A percentile compares a stretch with the other conserved stretches of the same genome.
These are phyloP conservation scores for Halophytophthora batemanensis DNA, from an alignment of 352 stramenopile species.

Conservation along the genomic window DNA sequence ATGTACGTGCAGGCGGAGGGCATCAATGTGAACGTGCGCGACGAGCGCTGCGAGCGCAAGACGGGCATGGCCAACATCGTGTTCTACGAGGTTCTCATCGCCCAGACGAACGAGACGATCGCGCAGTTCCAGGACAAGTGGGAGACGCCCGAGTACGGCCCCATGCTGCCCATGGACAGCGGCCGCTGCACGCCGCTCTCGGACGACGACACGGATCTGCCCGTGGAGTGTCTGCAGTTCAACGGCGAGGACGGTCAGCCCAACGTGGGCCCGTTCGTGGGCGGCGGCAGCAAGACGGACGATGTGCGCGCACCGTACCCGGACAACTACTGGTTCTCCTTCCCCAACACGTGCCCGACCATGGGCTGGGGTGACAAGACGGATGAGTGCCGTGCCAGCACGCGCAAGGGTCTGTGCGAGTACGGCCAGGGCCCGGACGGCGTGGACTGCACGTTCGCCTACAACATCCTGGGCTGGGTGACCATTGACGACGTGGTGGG, in stretches of 20 bases:
- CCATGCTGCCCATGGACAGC: conserved; percentile 35
- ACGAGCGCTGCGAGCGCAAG: conserved; percentile 48
- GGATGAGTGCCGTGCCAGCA: conserved; percentile 40
- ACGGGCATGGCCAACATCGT: conserved; percentile 34
- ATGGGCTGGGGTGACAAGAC: conserved; percentile 56
- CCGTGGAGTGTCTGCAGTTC: conserved; percentile 40
- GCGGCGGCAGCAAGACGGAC: conserved; percentile 45
- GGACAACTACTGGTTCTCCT: conserved; percentile 69
- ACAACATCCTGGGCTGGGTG: conserved; percentile 77
- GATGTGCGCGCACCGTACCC: conserved; percentile 51
- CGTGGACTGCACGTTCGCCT: conserved; percentile 72
- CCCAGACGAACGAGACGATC: conserved; percentile 25
- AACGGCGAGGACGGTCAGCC: conserved; percentile 36
- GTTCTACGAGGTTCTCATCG: conserved; percentile 37
- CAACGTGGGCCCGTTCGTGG: conserved; percentile 52
- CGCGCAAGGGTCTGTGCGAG: conserved; percentile 59
- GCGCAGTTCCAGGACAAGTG: conserved; percentile 18
- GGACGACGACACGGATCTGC: conserved; percentile 45
- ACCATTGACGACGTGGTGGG: conserved; percentile 77
- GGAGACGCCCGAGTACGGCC: conserved; percentile 22
- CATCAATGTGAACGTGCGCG: conserved; percentile 61
- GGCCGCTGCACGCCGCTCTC: conserved; percentile 25
- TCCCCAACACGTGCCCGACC: conserved; percentile 54
- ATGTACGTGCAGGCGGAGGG: conserved; percentile 83
- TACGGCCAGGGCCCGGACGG: conserved; percentile 58